A percentile compares a stretch with the other conserved stretches of the same genome.
Conservation (phyloP, 495 filamentous ascomycete genomes). For the Penicillium nucicola region DNA sequence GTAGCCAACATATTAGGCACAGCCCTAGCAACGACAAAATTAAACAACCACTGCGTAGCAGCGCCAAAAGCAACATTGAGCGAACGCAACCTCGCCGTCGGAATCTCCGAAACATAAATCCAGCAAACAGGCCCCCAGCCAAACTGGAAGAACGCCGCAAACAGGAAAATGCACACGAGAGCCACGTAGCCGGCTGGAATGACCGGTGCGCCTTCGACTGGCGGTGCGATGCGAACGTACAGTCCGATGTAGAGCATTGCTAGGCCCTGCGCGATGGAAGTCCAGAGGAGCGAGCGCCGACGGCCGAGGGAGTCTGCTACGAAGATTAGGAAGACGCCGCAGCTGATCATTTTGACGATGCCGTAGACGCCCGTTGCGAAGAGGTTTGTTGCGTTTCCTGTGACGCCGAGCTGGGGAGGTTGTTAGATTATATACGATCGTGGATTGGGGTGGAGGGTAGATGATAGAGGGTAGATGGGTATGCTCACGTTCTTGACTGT, state of each 20-base stretch:
- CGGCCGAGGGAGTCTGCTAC: constrained; percentile 71
- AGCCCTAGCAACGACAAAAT: constrained; percentile 38
- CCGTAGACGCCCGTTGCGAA: constrained; percentile 56
- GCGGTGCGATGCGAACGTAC: constrained; percentile 71
- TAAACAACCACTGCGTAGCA: constrained; percentile 57
- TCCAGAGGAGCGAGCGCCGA: constrained; percentile 68
- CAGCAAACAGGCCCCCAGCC: constrained; percentile 78
- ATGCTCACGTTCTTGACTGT: constrained; percentile 24
- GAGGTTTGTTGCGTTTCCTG: constrained; percentile 42
- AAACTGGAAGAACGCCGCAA: constrained; percentile 74
- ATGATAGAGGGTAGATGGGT: background rate
- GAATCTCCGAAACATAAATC: constrained; percentile 76
- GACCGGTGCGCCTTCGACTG: constrained; percentile 45
- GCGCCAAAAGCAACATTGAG: constrained; percentile 66
- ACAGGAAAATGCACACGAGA: constrained; percentile 68
- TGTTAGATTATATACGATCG: background rate
- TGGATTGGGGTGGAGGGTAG: background rate
- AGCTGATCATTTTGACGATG: constrained; percentile 54
- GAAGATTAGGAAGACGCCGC: constrained; percentile 63
- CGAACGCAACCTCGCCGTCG: constrained; percentile 62
- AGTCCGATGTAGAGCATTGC: constrained; percentile 78
- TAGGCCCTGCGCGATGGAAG: constrained; percentile 65
- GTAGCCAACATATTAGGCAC: constrained; percentile 49
- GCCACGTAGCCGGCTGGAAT: constrained; percentile 63
- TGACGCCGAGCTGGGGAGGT: constrained; percentile 35